phyloP scores from a whole-genome alignment of 2,329 filamentous ascomycete genomes.

The Hymenoscyphus occultus region DNA sequence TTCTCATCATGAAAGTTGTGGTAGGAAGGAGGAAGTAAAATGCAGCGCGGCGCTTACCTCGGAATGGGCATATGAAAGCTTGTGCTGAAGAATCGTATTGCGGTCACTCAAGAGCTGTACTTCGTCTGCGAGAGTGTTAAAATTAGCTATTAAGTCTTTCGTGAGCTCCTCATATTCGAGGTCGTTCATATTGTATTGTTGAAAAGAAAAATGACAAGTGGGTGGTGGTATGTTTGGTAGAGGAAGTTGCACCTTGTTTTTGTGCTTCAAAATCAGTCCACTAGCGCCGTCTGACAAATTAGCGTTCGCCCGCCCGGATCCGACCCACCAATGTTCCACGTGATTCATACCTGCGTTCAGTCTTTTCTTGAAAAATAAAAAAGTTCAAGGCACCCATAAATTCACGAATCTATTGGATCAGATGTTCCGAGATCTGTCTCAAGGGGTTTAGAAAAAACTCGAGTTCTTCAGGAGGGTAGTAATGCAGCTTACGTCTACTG shows the following conservation, averaged over 20 bases:
- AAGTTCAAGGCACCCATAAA: no score
- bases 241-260: neutral
- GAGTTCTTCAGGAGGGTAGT: no score
- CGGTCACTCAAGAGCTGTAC: slow-evolving; percentile 61
- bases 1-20: slow-evolving; percentile 44
- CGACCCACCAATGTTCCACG: no score
- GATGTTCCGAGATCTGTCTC: no score
- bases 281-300: slow-evolving; percentile 9
- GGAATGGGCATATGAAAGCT: slow-evolving; percentile 63
- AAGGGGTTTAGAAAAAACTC: no score
- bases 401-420: no score
- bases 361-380: no score
- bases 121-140: slow-evolving; percentile 62
- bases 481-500: no score
- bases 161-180: slow-evolving; percentile 42
- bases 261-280: neutral
- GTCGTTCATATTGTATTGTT: slow-evolving; percentile 30
- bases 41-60: slow-evolving; percentile 49
- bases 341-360: no score
- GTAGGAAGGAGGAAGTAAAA: slow-evolving; percentile 17
- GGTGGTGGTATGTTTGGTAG: neutral
- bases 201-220: slow-evolving; percentile 6
- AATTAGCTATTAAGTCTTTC: slow-evolving; percentile 60
- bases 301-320: neutral
- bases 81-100: slow-evolving; percentile 64